Conservation (phyloP, 345 rosid genomes). For the Toxicodendron radicans region DNA sequence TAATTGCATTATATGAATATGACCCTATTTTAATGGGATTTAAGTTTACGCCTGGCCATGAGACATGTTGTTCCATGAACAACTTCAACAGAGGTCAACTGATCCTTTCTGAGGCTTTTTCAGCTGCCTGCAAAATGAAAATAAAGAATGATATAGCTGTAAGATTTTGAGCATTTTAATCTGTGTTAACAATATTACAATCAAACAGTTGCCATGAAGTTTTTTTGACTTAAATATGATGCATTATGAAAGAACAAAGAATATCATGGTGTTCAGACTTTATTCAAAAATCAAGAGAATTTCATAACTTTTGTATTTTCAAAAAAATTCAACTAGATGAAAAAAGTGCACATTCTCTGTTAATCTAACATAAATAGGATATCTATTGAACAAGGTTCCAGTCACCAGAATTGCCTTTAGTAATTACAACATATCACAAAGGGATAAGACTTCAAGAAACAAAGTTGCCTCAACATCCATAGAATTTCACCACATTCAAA, state of each 20-base stretch:
- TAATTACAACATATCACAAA: neutral
- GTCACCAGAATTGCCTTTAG: neutral
- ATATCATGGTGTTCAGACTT: neutral
- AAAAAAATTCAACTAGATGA: neutral
- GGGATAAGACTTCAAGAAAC: neutral
- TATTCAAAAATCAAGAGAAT: too few relatives aligned
- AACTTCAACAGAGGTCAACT: neutral
- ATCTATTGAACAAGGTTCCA: neutral
- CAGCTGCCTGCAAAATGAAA: neutral
- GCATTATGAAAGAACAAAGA: neutral
- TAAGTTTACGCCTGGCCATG: neutral
- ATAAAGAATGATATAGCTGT: neutral
- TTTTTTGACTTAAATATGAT: neutral
- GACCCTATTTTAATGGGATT: neutral
- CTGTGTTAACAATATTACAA: neutral
- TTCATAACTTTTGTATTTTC: neutral
- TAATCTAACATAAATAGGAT: neutral
- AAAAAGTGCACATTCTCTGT: neutral
- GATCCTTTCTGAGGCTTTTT: neutral
- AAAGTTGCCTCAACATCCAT: neutral
- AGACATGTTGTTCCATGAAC: neutral
- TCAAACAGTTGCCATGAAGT: neutral
- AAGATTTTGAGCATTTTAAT: neutral
- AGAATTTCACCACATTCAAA: conserved; percentile 1
- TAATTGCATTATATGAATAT: neutral